Evolutionary conservation across 805 yeast genomes (phyloP), one percentile per base, ranked within the genome.

Genomic region (Candida mattraensis): DNA sequence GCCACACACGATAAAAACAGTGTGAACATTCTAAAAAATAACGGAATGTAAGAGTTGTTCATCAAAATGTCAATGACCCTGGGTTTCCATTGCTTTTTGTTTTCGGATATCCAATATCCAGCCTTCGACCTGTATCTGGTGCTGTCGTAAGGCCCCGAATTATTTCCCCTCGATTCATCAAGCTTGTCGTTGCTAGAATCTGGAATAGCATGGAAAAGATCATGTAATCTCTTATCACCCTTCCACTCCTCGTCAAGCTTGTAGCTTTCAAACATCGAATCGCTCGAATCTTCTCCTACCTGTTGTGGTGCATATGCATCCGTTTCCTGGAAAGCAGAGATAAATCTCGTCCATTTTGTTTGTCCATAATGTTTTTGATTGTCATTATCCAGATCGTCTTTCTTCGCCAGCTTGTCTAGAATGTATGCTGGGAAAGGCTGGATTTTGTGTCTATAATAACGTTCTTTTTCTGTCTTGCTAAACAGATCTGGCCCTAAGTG

Each of bases 31-130:
- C 99, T 67, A 44, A 91, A 73, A 16, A 83, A 70, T 32, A 91
- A 66, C 2, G 97, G 96, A 9, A 88, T 70, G 48, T 85, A 81
- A 13, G 95, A 89, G 56, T 85, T 87, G 44, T 78, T 76, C 36
- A 85, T 70, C 20, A 89, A 63, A 18, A 83, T 63, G 28, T 79
- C 68, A 36, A 66, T 66, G 8, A 88, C 48, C 20, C 72, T 68
- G 2, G 93, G 86, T 36, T 72, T 65, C 77, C 87, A 72, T 45
- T 76, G 78, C 37, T 74, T 74, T 41, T 80, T 68, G 40, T 73
- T 82, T 53, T 68, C 80, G 40, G 72, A 67, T 40, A 81, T 70
- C 87, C 86, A 80, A 53, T 78, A 79, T 5, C 79, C 78, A 0
- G 85, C 85, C 38, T 69, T 70, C 11, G 80, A 69, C 32, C 76